These are phyloP conservation scores for Gossypium mustelinum DNA, from an alignment of 345 rosid genomes.

Conservation along the genomic window DNA sequence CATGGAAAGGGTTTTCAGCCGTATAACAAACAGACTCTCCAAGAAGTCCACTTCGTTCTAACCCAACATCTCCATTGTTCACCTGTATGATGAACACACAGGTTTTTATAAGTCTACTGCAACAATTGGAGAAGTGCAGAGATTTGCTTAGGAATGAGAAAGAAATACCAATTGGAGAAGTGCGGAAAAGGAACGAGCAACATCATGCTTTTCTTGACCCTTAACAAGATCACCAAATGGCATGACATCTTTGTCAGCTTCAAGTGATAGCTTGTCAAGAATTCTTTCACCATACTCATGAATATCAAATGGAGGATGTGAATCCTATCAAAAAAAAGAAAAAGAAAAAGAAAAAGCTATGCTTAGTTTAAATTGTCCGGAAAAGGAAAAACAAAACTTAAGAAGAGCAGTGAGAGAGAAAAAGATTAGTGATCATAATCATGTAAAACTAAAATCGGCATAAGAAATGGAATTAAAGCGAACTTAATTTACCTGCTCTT, in stretches of 20 bases:
- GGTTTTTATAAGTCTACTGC: not conserved
- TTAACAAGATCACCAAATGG: constrained; percentile 63
- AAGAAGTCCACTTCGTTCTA: constrained; percentile 45
- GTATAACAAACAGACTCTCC: constrained; percentile 57
- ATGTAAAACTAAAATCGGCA: not conserved
- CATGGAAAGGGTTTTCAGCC: constrained; percentile 62
- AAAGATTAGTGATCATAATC: constrained; percentile 1
- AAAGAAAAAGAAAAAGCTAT: not conserved
- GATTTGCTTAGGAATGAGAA: not conserved
- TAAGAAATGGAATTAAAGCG: not conserved
- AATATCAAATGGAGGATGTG: constrained; percentile 85
- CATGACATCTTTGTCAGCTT: constrained; percentile 29
- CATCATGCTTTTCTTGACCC: constrained; percentile 79
- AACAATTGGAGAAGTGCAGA: not conserved
- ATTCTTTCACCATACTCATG: constrained; percentile 76
- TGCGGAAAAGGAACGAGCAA: constrained; percentile 89
- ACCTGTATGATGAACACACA: constrained; percentile 44
- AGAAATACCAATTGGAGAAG: constrained; percentile 87
- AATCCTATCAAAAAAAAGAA: constrained; percentile 48
- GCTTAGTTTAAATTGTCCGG: not conserved
- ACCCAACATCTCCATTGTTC: constrained; percentile 78
- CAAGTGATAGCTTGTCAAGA: constrained; percentile 51
- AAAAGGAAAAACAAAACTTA: not conserved
- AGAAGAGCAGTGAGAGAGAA: constrained; percentile 4
- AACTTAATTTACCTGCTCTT: constrained; percentile 64